Conservation (phyloP, 78 protist species). For the Chrysochromulina tobinii region DNA sequence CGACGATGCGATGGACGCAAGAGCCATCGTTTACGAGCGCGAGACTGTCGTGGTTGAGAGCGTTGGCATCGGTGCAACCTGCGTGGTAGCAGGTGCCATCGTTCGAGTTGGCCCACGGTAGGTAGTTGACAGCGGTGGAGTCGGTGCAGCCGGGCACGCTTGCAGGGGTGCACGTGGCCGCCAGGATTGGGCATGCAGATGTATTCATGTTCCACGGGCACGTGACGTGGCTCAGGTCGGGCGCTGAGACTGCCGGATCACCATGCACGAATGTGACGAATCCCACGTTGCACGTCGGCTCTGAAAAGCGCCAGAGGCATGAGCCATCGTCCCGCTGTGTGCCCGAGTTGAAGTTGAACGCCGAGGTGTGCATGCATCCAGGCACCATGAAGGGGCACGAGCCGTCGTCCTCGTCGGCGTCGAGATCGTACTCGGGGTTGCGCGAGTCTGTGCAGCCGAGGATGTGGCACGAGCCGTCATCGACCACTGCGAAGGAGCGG, state of each 20-base stretch:
- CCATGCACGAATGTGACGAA: too few species aligned
- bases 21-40: background rate
- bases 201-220: too few species aligned
- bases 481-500: background rate
- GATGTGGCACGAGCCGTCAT: background rate
- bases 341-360: too few species aligned
- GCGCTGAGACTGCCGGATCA: too few species aligned
- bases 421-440: background rate
- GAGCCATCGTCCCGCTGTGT: too few species aligned
- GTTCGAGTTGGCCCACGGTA: background rate
- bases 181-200: too few species aligned
- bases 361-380: too few species aligned
- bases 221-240: too few species aligned
- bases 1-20: background rate
- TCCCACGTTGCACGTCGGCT: too few species aligned
- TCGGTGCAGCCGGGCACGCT: background rate
- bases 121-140: background rate
- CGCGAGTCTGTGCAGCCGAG: background rate
- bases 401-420: background rate
- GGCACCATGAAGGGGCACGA: background rate
- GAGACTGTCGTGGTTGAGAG: background rate
- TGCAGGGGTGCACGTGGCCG: background rate
- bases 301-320: too few species aligned
- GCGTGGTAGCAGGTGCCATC: background rate
- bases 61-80: background rate